phyloP scores from a whole-genome alignment of 352 stramenopile species.

The Lagenidium giganteum region DNA sequence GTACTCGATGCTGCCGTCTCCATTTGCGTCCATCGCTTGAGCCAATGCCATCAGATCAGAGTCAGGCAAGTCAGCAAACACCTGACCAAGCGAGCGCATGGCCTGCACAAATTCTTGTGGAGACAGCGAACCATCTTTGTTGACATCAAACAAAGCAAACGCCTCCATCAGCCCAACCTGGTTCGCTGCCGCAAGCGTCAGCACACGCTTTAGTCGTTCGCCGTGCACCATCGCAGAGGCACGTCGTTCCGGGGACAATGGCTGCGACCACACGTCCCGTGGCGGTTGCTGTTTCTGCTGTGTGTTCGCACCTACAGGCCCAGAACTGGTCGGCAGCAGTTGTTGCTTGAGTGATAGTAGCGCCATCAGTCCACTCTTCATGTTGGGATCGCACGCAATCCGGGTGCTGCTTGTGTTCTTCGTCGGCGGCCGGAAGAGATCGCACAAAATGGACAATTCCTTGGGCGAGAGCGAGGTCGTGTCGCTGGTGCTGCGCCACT shows the following conservation, averaged over 20 bases:
- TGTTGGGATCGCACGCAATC: conserved; percentile 51
- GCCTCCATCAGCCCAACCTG: conserved; percentile 24
- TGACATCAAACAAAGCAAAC: conserved; percentile 37
- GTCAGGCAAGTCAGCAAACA: conserved; percentile 39
- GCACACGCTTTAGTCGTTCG: conserved; percentile 31
- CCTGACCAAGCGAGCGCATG: conserved; percentile 33
- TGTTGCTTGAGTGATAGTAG: conserved; percentile 40
- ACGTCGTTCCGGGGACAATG: too few relatives aligned
- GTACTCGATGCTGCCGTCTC: conserved; percentile 40
- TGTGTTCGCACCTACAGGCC: too few relatives aligned
- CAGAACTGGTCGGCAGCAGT: too few relatives aligned
- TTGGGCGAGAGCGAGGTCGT: conserved; percentile 45
- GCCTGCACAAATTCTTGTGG: conserved; percentile 38
- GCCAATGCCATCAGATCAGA: conserved; percentile 27
- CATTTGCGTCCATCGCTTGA: conserved; percentile 33
- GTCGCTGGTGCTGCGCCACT: conserved; percentile 23
- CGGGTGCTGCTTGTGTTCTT: conserved; percentile 21
- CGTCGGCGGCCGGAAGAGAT: conserved; percentile 30
- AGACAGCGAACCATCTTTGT: conserved; percentile 41
- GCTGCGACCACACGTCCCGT: neutral
- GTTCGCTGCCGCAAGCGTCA: conserved; percentile 24
- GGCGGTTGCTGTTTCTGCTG: neutral
- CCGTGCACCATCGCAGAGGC: conserved; percentile 13
- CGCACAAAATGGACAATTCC: conserved; percentile 57
- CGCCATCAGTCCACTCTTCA: conserved; percentile 36